Conservation (phyloP, 2,329 filamentous ascomycete genomes). For the Lecanosticta acicola region DNA sequence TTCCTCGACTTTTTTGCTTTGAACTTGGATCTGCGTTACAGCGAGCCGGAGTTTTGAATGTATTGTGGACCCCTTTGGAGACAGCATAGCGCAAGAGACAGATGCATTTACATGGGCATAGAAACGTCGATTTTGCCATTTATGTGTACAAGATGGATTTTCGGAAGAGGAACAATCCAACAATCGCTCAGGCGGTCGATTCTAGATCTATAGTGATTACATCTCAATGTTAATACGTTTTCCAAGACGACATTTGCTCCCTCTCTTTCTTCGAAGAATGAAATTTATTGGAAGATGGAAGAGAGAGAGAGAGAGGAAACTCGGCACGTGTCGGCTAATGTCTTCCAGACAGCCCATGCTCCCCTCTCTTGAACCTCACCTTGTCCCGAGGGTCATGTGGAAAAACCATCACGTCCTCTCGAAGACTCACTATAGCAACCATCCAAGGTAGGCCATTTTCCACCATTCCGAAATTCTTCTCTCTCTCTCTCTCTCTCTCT, state of each 20-base stretch:
- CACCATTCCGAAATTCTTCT: no score
- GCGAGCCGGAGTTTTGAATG: slow-evolving; percentile 2
- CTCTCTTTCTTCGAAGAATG: no score
- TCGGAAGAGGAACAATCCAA: background rate
- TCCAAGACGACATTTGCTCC: slow-evolving; percentile 10
- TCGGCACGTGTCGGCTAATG: background rate
- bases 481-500: no score
- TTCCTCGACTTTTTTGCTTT: background rate
- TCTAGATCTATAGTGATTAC: background rate
- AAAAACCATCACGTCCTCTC: background rate
- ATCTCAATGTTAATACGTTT: no score
- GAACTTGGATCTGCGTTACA: background rate
- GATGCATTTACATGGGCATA: background rate
- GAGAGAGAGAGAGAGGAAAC: no score
- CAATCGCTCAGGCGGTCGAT: background rate
- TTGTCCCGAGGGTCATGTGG: background rate
- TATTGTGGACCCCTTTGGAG: background rate
- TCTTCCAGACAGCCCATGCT: background rate
- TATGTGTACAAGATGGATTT: background rate
- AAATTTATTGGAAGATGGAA: no score
- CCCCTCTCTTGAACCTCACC: background rate
- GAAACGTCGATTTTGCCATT: background rate
- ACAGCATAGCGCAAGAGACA: background rate
- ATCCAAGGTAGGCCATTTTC: background rate
- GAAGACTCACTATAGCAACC: background rate